Conservation (phyloP, 2,329 filamentous ascomycete species). For the Volutella citrinella region DNA sequence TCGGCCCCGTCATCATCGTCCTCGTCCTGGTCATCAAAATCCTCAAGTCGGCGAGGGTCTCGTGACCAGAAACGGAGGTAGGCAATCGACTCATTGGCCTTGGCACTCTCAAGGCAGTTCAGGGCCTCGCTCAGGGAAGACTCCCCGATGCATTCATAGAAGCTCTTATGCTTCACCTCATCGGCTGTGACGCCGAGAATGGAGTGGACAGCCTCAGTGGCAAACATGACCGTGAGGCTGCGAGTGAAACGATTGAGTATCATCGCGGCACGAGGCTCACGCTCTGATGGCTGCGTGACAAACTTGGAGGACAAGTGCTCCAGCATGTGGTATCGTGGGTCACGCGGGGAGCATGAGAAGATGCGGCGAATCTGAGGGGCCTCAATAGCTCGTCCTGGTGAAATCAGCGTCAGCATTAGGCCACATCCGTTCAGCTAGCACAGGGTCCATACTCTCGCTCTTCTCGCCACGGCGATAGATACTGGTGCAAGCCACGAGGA, state of each 20-base stretch:
- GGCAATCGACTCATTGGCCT: slow-evolving; percentile 86
- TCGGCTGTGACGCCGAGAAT: slow-evolving; percentile 71
- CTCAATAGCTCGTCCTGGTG: slow-evolving; percentile 68
- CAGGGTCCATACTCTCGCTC: slow-evolving; percentile 66
- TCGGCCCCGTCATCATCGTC: slow-evolving; percentile 6
- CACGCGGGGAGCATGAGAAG: slow-evolving; percentile 77
- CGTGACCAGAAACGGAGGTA: slow-evolving; percentile 84
- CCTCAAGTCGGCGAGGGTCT: slow-evolving; percentile 62
- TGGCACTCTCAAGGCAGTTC: slow-evolving; percentile 77
- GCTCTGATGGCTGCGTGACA: slow-evolving; percentile 57
- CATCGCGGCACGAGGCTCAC: slow-evolving; percentile 78
- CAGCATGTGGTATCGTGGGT: slow-evolving; percentile 87
- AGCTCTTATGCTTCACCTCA: slow-evolving; percentile 71
- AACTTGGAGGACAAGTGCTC: slow-evolving; percentile 83
- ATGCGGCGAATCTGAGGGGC: slow-evolving; percentile 75
- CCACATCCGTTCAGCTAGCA: slow-evolving; percentile 2
- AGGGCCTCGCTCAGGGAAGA: slow-evolving; percentile 75
- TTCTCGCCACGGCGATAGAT: slow-evolving; percentile 67
- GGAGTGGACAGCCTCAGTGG: slow-evolving; percentile 71
- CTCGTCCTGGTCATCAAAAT: slow-evolving; percentile 32
- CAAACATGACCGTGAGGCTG: slow-evolving; percentile 81
- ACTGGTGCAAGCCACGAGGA: slow-evolving; percentile 80
- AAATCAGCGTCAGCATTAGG: slow-evolving; percentile 10
- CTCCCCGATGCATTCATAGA: slow-evolving; percentile 82
- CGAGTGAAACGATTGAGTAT: slow-evolving; percentile 85